phyloP scores from a whole-genome alignment of 805 yeast species.

The Candida verbasci region DNA sequence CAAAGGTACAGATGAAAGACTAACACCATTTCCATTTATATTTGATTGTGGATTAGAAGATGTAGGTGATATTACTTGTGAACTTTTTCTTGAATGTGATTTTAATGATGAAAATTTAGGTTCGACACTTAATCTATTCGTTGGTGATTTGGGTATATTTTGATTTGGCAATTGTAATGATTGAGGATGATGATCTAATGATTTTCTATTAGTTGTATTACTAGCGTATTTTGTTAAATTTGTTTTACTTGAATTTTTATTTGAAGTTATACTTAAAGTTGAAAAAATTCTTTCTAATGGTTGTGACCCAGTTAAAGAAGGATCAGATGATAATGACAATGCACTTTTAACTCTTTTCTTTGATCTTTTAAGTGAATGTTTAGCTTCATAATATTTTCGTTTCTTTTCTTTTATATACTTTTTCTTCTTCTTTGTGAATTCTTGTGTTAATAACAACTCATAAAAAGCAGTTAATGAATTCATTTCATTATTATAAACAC shows the following conservation, averaged over 20 bases:
- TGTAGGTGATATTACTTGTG: constrained; percentile 1
- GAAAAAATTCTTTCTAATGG: constrained; percentile 37
- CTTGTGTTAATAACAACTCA: constrained; percentile 59
- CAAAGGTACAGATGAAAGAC: constrained; percentile 2
- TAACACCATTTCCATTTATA: neutral
- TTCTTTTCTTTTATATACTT: constrained; percentile 27
- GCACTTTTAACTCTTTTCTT: constrained; percentile 33
- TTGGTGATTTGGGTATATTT: neutral
- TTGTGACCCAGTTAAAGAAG: constrained; percentile 21
- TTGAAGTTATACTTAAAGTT: constrained; percentile 30
- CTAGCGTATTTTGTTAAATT: constrained; percentile 6
- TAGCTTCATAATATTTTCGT: constrained; percentile 29
- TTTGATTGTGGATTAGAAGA: neutral
- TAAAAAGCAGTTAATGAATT: constrained; percentile 75
- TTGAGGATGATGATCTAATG: constrained; percentile 4
- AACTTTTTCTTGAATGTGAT: constrained; percentile 2
- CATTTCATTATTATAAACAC: constrained; percentile 56
- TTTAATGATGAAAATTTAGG: neutral
- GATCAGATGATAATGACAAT: constrained; percentile 27
- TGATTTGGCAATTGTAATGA: neutral
- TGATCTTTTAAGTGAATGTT: constrained; percentile 25
- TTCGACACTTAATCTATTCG: neutral
- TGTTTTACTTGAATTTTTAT: constrained; percentile 11
- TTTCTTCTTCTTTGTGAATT: constrained; percentile 31
- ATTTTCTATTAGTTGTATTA: neutral